Percentiles rank a stretch among this genome's conserved stretches.
Conservation (phyloP, 1,284 basidiomycete species). For the Inonotus hispidus region DNA sequence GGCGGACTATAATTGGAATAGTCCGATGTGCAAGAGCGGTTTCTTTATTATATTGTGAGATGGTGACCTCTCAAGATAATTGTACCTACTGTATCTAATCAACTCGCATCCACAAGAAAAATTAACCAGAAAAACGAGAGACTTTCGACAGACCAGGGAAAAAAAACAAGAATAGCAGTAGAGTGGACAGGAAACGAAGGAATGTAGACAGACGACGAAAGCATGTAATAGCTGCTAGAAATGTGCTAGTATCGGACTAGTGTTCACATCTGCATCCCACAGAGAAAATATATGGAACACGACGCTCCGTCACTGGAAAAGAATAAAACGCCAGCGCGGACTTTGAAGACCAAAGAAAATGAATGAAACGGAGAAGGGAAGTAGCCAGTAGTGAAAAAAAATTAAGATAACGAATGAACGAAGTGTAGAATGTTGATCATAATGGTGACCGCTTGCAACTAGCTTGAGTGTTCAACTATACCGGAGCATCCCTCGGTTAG, state of each 20-base stretch:
- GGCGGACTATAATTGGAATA: no score
- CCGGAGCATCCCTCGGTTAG: no score
- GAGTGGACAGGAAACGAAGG: background rate
- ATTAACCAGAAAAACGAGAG: background rate
- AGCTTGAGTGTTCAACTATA: background rate
- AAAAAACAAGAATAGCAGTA: background rate
- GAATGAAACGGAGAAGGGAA: no score
- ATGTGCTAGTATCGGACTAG: background rate
- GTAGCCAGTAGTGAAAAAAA: background rate
- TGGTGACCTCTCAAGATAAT: background rate
- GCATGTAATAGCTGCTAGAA: background rate
- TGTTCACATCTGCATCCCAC: background rate
- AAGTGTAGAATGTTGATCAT: background rate
- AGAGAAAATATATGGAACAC: background rate
- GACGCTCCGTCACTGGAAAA: background rate
- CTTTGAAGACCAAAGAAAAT: background rate
- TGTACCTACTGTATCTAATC: background rate
- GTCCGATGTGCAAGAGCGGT: no score
- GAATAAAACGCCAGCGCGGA: background rate
- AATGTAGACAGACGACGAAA: background rate
- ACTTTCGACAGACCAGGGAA: background rate
- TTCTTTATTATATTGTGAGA: no score
- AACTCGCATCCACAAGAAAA: background rate
- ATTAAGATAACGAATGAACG: constrained; percentile 1
- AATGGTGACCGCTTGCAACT: background rate